Percentiles rank a stretch among this genome's conserved stretches.
Evolutionary conservation across 345 rosid genomes (phyloP).

Genomic region (Citrus glauca): DNA sequence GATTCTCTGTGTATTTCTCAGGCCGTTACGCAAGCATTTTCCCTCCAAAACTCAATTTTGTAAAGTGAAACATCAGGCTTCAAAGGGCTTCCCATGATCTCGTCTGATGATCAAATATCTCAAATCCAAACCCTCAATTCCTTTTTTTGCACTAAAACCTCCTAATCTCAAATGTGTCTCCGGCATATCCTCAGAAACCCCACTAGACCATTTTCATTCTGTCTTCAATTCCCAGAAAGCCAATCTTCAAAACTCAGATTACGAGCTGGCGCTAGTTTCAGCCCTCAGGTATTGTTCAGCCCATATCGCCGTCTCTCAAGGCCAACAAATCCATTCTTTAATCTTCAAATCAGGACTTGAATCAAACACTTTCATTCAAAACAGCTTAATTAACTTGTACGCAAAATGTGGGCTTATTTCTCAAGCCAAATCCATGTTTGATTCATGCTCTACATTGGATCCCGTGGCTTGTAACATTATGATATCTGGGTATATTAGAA

Average conservation of each 20-base stretch:
- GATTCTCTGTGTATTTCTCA: background rate
- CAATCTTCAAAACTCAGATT: slow-evolving; percentile 8
- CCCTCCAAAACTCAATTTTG: background rate
- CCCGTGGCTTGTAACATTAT: slow-evolving; percentile 64
- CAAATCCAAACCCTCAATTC: slow-evolving; percentile 16
- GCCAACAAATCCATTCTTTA: slow-evolving; percentile 50
- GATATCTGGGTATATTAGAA: slow-evolving; percentile 49
- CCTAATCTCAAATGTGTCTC: slow-evolving; percentile 38
- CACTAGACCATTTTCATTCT: slow-evolving; percentile 9
- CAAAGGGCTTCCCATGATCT: slow-evolving; percentile 23
- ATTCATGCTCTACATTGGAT: slow-evolving; percentile 28
- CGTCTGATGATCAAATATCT: slow-evolving; percentile 39
- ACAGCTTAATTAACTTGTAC: slow-evolving; percentile 75
- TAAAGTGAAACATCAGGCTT: background rate
- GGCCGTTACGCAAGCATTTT: background rate
- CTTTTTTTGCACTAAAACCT: slow-evolving; percentile 10
- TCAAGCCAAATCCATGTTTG: slow-evolving; percentile 49
- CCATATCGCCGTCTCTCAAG: slow-evolving; percentile 31
- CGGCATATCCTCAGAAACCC: slow-evolving; percentile 12
- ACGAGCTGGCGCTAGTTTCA: slow-evolving; percentile 49
- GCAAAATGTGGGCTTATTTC: slow-evolving; percentile 54
- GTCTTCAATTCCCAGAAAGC: slow-evolving; percentile 15
- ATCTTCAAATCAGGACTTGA: slow-evolving; percentile 52
- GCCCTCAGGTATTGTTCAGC: slow-evolving; percentile 53
- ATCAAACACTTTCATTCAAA: slow-evolving; percentile 55